Base-by-base conservation (phyloP, 305 asterid genomes). In the Solanum hybrid region DNA sequence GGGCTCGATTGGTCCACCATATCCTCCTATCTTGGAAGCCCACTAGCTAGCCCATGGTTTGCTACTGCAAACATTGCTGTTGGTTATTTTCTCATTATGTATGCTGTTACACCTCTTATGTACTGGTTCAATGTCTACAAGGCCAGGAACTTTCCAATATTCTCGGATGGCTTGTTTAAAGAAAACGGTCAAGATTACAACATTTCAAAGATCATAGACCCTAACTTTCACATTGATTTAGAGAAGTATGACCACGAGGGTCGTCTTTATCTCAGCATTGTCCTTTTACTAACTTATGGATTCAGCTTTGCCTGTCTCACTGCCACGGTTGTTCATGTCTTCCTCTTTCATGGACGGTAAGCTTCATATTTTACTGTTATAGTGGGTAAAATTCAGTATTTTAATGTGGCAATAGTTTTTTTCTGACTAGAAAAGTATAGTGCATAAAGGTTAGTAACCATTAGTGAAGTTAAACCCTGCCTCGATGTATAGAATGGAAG, bases 21-120 rank as follows among this genome's bases (percentile, higher is more conserved):
- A 92, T 95, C 98, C 26, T 94, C 99, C 11, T 97, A 96, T 92
- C 95, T 96, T 17, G 99, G 99, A 10, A 97, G 99, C 94, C 99
- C 99, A 17, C 91, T 97, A 88, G 99, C 98, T 79, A 97, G 99
- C 94, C 99, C 99, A 13, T 97, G 99, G 99, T 97, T 97, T 79
- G 99, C 99, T 31, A 95, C 99, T 89, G 99, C 94, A 83, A 97
- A 97, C 78, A 93, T 97, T 73, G 98, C 99, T 73, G 95, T 91
- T 89, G 99, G 99, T 77, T 97, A 96, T 93, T 89, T 95, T 76
- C 91, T 96, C 86, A 90, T 97, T 91, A 91, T 95, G 95, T 97
- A 96, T 79, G 92, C 93, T 34, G 86, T 95, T 45, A 93, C 97
- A 24, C 99, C 98, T 73, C 39, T 93, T 33, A 89, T 92, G 93